phyloP scores from a whole-genome alignment of 139 green algal species.

The Nannochloris sp. region DNA sequence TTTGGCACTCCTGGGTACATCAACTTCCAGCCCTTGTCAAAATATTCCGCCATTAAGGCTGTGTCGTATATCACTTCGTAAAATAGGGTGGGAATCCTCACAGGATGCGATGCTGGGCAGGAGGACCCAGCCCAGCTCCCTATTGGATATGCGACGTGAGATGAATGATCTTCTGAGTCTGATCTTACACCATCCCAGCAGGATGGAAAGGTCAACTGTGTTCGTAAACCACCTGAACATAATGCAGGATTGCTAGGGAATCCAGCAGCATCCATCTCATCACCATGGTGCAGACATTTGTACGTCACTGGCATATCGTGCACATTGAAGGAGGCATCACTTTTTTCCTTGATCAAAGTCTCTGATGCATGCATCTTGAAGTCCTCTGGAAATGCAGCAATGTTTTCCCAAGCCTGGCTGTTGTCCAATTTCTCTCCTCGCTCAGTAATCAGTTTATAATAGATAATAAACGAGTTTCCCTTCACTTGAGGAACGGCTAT shows the following conservation, averaged over 20 bases:
- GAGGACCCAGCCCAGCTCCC: not conserved
- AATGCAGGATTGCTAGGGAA: not conserved
- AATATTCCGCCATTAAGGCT: not conserved
- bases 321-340: not conserved
- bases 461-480: not conserved
- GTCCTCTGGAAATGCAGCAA: not conserved
- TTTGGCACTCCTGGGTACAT: not conserved
- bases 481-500: not conserved
- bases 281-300: not conserved
- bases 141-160: not conserved
- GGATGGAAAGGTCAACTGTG: not conserved
- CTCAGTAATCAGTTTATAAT: slow-evolving; percentile 2
- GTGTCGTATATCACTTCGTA: not conserved
- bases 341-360: not conserved
- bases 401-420: not conserved
- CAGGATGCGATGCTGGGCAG: not conserved
- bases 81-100: not conserved
- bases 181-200: not conserved
- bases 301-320: not conserved
- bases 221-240: not conserved
- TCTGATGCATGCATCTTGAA: not conserved
- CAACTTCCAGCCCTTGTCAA: not conserved
- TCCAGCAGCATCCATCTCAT: not conserved
- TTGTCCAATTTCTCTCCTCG: not conserved
- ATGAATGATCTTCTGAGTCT: not conserved